A percentile compares a stretch with the other conserved stretches of the same genome.
phyloP scores from a whole-genome alignment of 352 stramenopile species.

The Globisporangium rhizosaccharum region DNA sequence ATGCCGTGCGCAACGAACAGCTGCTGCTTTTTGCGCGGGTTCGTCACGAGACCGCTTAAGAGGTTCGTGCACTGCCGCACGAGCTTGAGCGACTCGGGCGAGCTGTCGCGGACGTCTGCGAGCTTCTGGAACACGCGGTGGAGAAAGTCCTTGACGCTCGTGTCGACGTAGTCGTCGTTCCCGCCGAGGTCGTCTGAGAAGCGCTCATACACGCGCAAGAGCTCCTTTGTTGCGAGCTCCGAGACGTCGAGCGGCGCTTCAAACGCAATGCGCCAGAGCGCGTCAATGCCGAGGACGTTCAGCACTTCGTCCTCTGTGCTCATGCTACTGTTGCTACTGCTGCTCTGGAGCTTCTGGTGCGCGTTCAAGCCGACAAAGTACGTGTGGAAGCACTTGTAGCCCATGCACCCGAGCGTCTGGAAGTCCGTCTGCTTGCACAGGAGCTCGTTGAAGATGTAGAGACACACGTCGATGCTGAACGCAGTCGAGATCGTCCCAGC shows the following conservation, averaged over 20 bases:
- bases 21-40: conserved; percentile 39
- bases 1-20: conserved; percentile 55
- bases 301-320: conserved; percentile 17
- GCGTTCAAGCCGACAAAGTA: conserved; percentile 82
- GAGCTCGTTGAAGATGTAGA: conserved; percentile 80
- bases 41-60: conserved; percentile 61
- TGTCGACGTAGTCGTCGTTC: conserved; percentile 25
- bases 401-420: conserved; percentile 54
- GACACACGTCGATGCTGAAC: conserved; percentile 72
- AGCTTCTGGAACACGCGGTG: conserved; percentile 75
- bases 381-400: conserved; percentile 86
- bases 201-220: conserved; percentile 77
- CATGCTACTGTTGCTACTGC: not conserved
- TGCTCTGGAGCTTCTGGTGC: conserved; percentile 32
- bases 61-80: conserved; percentile 79
- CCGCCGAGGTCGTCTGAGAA: conserved; percentile 33
- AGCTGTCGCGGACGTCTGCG: conserved; percentile 40
- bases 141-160: conserved; percentile 71
- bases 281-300: conserved; percentile 68
- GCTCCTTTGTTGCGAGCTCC: conserved; percentile 66
- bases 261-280: conserved; percentile 80
- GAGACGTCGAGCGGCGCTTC: conserved; percentile 72
- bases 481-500: conserved; percentile 55
- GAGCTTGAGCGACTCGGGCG: conserved; percentile 44
- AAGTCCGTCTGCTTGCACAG: conserved; percentile 80